phyloP scores from a whole-genome alignment of 331 rosid genomes.

The Pyrus hybrid region DNA sequence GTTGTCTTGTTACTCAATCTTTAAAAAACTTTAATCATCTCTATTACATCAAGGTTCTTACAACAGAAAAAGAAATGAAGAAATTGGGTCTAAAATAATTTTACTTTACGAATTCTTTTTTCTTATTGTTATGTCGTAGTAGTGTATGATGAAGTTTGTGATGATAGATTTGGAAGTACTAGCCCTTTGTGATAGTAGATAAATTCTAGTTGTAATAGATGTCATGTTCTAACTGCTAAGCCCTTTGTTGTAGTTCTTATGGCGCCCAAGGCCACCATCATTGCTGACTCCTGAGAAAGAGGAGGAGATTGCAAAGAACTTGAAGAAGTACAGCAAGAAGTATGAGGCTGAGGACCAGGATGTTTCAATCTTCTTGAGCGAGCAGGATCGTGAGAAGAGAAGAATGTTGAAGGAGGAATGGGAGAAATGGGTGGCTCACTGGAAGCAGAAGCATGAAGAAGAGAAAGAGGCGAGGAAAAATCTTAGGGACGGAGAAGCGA shows the following conservation, averaged over 20 bases:
- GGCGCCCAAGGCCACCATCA: slow-evolving; percentile 87
- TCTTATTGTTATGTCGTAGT: not conserved
- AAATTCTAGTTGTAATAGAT: not conserved
- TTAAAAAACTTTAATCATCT: not conserved
- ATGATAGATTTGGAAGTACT: not conserved
- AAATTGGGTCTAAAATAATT: not conserved
- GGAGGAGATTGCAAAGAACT: slow-evolving; percentile 78
- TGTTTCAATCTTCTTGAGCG: slow-evolving; percentile 61
- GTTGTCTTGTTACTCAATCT: not conserved
- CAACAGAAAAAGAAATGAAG: not conserved
- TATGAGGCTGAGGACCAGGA: slow-evolving; percentile 85
- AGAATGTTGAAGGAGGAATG: slow-evolving; percentile 69
- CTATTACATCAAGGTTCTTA: not conserved
- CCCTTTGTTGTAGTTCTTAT: slow-evolving; percentile 39
- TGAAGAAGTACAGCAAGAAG: slow-evolving; percentile 84
- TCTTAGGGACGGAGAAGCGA: slow-evolving; percentile 75
- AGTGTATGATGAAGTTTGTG: not conserved
- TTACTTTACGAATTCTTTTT: not conserved
- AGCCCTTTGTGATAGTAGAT: not conserved
- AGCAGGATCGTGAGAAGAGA: slow-evolving; percentile 80
- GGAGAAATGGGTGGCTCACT: slow-evolving; percentile 67
- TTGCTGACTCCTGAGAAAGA: slow-evolving; percentile 73
- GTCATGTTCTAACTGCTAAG: not conserved
- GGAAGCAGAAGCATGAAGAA: slow-evolving; percentile 62
- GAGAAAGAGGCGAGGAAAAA: slow-evolving; percentile 43